phyloP scores from a whole-genome alignment of 192 early-diverging fungal species.

The Rhizophagus clarus region DNA sequence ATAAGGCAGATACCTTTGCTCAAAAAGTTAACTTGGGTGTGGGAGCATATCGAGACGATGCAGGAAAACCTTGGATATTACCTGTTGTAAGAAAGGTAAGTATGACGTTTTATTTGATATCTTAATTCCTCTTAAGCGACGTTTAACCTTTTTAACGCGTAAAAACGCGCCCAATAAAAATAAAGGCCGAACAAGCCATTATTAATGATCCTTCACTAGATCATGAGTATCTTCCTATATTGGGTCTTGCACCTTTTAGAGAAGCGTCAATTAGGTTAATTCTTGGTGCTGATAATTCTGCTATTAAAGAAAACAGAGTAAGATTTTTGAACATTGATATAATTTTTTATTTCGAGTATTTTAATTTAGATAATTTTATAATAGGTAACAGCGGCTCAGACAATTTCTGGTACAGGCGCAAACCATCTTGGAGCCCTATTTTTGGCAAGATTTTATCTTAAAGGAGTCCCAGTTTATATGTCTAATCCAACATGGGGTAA shows the following conservation, averaged over 20 bases:
- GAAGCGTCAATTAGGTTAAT: slow-evolving; percentile 82
- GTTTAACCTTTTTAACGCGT: not conserved
- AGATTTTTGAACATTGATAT: not conserved
- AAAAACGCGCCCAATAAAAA: not conserved
- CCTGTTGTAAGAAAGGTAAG: slow-evolving; percentile 88
- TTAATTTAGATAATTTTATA: not conserved
- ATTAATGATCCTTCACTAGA: slow-evolving; percentile 69
- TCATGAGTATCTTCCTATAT: slow-evolving; percentile 95
- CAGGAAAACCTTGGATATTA: slow-evolving; percentile 93
- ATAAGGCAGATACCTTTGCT: slow-evolving; percentile 76
- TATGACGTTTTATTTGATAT: not conserved
- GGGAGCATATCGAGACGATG: slow-evolving; percentile 92
- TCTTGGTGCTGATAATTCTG: slow-evolving; percentile 75
- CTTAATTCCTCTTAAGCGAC: not conserved
- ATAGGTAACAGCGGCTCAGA: slow-evolving; percentile 69
- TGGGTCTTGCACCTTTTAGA: slow-evolving; percentile 78
- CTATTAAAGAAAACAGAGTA: slow-evolving; percentile 71
- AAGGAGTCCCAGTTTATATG: slow-evolving; percentile 72
- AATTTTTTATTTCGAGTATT: not conserved
- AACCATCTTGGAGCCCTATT: slow-evolving; percentile 84
- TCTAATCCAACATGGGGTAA: slow-evolving; percentile 97
- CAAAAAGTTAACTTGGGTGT: slow-evolving; percentile 94
- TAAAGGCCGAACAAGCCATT: slow-evolving; percentile 75
- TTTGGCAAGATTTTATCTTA: slow-evolving; percentile 69
- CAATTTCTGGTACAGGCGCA: slow-evolving; percentile 96